Base-by-base conservation (phyloP, 805 yeast genomes). In the Nakazawaea ernobii region DNA sequence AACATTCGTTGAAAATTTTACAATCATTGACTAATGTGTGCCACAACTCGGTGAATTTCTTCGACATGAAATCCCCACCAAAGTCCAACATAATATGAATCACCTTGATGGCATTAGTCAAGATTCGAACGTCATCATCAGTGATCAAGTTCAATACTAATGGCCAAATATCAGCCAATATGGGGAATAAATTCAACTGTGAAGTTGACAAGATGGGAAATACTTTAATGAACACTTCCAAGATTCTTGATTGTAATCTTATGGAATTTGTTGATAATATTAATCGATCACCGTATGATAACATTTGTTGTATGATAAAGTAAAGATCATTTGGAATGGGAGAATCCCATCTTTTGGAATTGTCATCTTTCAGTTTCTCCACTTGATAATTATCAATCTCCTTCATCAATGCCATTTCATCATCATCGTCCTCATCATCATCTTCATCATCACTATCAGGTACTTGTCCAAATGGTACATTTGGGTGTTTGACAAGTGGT, bases 271-370 rank as follows among this genome's bases (percentile, higher is more conserved):
- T 80, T 33, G 88, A 64, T 32, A 78, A 45, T 11, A 48, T 43
- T 28, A 79, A 70, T 49, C 87, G 68, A 46, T 86, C 85, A 6
- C 92, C 84, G 59, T 89, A 87, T 6, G 70, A 74, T 45, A 80
- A 69, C 3, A 92, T 80, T 46, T 78, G 77, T 39, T 80, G 77
- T 1, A 86, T 64, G 2, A 82, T 66, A 35, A 64, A 60, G 60
- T 87, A 92, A 0, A 84, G 66, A 2, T 71, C 65, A 36, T 74
- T 67, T 0, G 95, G 86, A 0, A 91, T 67, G 0, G 82, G 80
- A 0, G 92, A 83, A 0, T 59, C 54, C 97, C 97, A 90, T 30
- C 70, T 69, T 13, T 68, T 20, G 5, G 3, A 71, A 33, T 62
- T 47, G 33, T 53, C 58, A 8, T 53, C 55, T n/a, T 59, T 60